phyloP scores from a whole-genome alignment of 139 green algal species.

The Chlamydomonas asymmetrica region DNA sequence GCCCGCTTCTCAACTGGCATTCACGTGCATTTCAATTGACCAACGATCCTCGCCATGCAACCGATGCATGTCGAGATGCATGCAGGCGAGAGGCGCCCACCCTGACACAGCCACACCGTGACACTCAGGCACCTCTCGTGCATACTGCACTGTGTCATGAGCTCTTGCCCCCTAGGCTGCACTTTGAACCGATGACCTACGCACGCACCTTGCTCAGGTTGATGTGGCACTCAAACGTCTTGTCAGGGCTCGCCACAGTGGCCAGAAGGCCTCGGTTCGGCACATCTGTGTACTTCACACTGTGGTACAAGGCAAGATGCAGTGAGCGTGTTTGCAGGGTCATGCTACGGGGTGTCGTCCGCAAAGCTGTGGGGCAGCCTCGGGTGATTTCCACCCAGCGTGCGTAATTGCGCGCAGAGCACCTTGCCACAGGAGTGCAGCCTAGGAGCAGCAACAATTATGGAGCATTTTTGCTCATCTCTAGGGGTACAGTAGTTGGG shows the following conservation, averaged over 20 bases:
- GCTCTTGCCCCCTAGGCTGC: background rate
- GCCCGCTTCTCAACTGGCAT: background rate
- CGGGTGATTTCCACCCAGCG: background rate
- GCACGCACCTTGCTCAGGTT: slow-evolving; percentile 14
- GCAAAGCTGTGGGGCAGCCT: background rate
- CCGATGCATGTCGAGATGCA: background rate
- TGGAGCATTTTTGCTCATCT: background rate
- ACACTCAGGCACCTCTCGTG: background rate
- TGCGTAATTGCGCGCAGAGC: background rate
- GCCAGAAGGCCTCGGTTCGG: slow-evolving; percentile 4
- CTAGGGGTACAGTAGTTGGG: background rate
- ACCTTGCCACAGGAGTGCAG: background rate
- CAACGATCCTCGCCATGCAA: background rate
- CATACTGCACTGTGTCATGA: background rate
- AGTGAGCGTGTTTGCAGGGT: background rate
- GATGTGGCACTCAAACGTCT: slow-evolving; percentile 34
- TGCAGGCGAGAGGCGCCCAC: background rate
- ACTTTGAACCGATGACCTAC: background rate
- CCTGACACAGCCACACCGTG: background rate
- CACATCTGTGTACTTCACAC: slow-evolving; percentile 18
- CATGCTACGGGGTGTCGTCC: background rate
- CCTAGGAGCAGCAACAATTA: too few species aligned
- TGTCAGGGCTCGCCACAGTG: slow-evolving; percentile 15
- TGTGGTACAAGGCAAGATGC: background rate
- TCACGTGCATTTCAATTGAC: background rate